These are phyloP conservation scores for Aspergillus wentii DNA, from an alignment of 495 filamentous ascomycete species.

Conservation along the genomic window DNA sequence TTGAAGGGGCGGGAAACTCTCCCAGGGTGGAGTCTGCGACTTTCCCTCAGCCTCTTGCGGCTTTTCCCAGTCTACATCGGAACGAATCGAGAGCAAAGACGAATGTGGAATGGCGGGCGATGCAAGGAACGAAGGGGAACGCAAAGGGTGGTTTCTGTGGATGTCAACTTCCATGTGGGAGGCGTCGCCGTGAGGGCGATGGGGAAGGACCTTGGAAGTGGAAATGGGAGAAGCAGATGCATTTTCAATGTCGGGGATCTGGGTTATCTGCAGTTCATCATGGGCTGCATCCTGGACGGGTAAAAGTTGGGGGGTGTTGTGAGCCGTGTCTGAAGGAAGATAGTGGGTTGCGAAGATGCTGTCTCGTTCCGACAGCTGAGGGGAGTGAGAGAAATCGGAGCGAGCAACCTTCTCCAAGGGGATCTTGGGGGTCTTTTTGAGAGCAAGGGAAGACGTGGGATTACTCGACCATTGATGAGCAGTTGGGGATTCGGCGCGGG, in stretches of 20 bases:
- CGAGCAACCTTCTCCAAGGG: constrained; percentile 24
- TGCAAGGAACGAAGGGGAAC: constrained; percentile 26
- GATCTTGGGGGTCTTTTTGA: constrained; percentile 33
- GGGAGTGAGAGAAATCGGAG: constrained; percentile 27
- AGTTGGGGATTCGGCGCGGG: constrained; percentile 38
- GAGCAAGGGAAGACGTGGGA: constrained; percentile 22
- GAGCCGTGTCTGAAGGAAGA: constrained; percentile 42
- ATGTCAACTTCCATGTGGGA: constrained; percentile 44
- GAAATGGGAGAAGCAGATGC: constrained; percentile 29
- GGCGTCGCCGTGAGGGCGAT: constrained; percentile 24
- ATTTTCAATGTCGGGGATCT: constrained; percentile 28
- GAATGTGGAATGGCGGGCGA: constrained; percentile 21
- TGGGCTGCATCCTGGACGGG: constrained; percentile 29
- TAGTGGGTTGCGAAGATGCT: constrained; percentile 63
- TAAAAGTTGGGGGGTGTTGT: constrained; percentile 44
- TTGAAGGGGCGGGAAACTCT: constrained; percentile 10
- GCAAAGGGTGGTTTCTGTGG: constrained; percentile 32
- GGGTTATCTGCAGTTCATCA: constrained; percentile 24
- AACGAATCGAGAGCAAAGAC: constrained; percentile 24
- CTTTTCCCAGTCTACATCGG: constrained; percentile 21
- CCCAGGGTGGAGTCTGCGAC: constrained; percentile 8
- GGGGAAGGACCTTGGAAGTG: constrained; percentile 33
- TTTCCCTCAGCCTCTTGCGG: constrained; percentile 14
- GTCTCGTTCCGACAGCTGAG: constrained; percentile 57
- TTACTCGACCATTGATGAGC: constrained; percentile 29